These are phyloP conservation scores for Penicillium roqueforti DNA, from an alignment of 495 filamentous ascomycete genomes.

Conservation along the genomic window DNA sequence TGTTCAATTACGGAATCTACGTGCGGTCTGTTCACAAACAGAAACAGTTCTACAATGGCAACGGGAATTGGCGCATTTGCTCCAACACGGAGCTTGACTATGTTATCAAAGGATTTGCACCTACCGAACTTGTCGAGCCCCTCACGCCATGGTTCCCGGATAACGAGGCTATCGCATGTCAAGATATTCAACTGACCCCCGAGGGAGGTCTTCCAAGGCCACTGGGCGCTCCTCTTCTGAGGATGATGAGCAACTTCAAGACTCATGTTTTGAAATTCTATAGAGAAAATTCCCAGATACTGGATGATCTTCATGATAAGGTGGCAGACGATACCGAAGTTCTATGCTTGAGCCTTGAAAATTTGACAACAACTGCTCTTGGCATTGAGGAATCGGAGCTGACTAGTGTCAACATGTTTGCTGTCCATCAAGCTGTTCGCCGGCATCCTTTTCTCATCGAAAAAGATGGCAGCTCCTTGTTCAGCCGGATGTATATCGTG, in stretches of 20 bases:
- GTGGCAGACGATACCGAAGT: conserved; percentile 46
- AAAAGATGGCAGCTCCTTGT: conserved; percentile 47
- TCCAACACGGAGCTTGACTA: conserved; percentile 48
- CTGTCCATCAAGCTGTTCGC: conserved; percentile 59
- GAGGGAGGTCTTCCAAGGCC: conserved; percentile 45
- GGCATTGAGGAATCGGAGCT: conserved; percentile 40
- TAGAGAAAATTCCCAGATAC: conserved; percentile 41
- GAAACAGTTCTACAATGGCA: conserved; percentile 67
- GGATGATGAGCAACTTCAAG: conserved; percentile 31
- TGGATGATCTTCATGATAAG: conserved; percentile 48
- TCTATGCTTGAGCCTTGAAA: conserved; percentile 55
- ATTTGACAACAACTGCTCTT: conserved; percentile 55
- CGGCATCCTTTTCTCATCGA: conserved; percentile 36
- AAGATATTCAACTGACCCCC: conserved; percentile 39
- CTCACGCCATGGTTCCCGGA: conserved; percentile 62
- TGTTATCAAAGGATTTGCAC: conserved; percentile 60
- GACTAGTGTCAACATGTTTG: conserved; percentile 55
- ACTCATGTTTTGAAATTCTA: conserved; percentile 31
- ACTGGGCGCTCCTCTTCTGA: conserved; percentile 32
- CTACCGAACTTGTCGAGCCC: conserved; percentile 51
- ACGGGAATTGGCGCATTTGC: conserved; percentile 69
- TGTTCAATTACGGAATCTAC: conserved; percentile 61
- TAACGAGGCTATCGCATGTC: conserved; percentile 30
- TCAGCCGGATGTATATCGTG: conserved; percentile 44
- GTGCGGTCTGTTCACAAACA: conserved; percentile 58